Base-by-base conservation (phyloP, 352 stramenopile species). In the Proteromonas lacertae region DNA sequence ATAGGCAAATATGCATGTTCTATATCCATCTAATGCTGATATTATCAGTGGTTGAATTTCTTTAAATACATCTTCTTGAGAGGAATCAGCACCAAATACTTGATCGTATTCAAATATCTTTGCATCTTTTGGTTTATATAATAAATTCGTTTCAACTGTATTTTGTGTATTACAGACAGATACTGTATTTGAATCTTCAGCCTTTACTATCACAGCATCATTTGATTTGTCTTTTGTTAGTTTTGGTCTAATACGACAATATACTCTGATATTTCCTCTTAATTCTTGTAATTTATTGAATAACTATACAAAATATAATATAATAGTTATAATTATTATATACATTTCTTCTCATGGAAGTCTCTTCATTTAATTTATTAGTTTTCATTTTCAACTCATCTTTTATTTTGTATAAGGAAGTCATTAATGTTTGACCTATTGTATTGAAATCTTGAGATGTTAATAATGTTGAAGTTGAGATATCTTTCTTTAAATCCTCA, bases 221-320 rank as follows among this genome's bases (percentile, higher is more conserved):
- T 12, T 26, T 10, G 8, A 23, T 17, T n/a, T 59, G 36, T 88
- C 73, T 16, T 64, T 71, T 14, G 60, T 59, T 35, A 88, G 37
- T 41, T 88, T 75, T 17, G 52, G 52, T 9, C 52, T 36, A 13
- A 55, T 38, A 17, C 52, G 49, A 21, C 42, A 38, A 29, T 53
- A 50, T 1, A 59, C 52, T 8, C 52, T 24, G 44, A 93, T 79
- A 43, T 91, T 92, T 22, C 79, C 79, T 23, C 78, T 69, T 24
- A 93, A 48, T 40, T 90, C 77, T 41, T 90, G 69, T 28, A 93
- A 69, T 19, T 73, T 83, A 49, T 91, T 89, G 55, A 68, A 58
- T 9, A 66, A 33, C 25, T 43, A n/a, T n/a, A n/a, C n/a, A n/a
- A n/a, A n/a, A n/a, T n/a, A n/a, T n/a, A n/a, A n/a, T n/a, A n/a